Percentiles rank a stretch among this genome's conserved stretches.
Conservation (phyloP, 352 stramenopile species). For the Globisporangium yorkense region DNA sequence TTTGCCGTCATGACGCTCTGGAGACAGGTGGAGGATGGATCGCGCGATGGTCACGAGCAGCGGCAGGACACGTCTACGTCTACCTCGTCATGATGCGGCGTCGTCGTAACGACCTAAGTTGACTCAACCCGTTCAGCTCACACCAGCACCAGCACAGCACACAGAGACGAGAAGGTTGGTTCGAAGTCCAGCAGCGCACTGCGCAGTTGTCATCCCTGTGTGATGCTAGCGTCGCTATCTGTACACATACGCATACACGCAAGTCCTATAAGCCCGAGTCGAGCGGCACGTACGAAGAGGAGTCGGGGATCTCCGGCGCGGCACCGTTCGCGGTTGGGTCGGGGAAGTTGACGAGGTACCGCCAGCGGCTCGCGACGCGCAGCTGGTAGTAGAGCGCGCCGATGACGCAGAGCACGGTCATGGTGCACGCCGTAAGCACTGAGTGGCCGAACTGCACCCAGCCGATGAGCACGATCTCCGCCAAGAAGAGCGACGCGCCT, state of each 20-base stretch:
- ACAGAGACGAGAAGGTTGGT: no score
- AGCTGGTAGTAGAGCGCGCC: slow-evolving; percentile 64
- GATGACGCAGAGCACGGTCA: slow-evolving; percentile 40
- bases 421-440: slow-evolving; percentile 25
- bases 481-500: slow-evolving; percentile 54
- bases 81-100: no score
- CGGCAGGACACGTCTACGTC: no score
- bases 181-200: no score
- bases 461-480: slow-evolving; percentile 44
- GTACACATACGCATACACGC: no score
- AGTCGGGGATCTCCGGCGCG: neutral
- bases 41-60: no score
- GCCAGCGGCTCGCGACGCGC: slow-evolving; percentile 61
- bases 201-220: no score
- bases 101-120: no score
- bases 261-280: slow-evolving; percentile 2
- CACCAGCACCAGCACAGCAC: no score
- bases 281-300: neutral
- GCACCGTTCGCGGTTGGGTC: slow-evolving; percentile 16
- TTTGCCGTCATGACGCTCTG: slow-evolving; percentile 7
- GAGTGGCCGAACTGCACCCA: slow-evolving; percentile 62
- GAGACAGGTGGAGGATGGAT: no score
- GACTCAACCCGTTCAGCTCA: no score
- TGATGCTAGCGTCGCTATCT: no score
- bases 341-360: slow-evolving; percentile 62